phyloP scores from a whole-genome alignment of 2,329 filamentous ascomycete species.

The Fusarium pseudocircinatum region DNA sequence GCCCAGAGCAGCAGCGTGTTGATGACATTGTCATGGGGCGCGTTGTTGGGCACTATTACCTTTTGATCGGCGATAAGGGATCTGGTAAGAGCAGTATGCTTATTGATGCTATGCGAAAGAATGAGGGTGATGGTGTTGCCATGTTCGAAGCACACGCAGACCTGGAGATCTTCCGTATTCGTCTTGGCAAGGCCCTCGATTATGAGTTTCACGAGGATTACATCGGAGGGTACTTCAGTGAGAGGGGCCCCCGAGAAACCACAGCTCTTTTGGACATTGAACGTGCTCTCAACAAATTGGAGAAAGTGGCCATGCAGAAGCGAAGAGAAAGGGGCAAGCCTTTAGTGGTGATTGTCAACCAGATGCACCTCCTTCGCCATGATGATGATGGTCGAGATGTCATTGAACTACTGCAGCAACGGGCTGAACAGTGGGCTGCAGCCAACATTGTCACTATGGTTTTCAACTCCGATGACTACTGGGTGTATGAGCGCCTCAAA shows the following conservation, averaged over 20 bases:
- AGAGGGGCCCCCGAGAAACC: constrained; percentile 89
- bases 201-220: constrained; percentile 99
- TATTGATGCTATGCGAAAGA: constrained; percentile 91
- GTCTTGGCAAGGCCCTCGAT: constrained; percentile 91
- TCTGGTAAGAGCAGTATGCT: constrained; percentile 98
- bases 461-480: constrained; percentile 97
- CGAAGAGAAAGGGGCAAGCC: constrained; percentile 71
- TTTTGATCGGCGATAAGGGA: constrained; percentile 94
- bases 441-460: constrained; percentile 90
- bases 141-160: constrained; percentile 98
- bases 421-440: constrained; percentile 96
- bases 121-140: constrained; percentile 86
- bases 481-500: constrained; percentile 96
- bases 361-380: constrained; percentile 88
- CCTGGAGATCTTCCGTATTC: constrained; percentile 91
- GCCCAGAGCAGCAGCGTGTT: constrained; percentile 83
- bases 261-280: constrained; percentile 95
- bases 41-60: constrained; percentile 83
- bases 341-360: constrained; percentile 93
- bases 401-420: constrained; percentile 92
- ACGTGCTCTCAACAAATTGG: constrained; percentile 94
- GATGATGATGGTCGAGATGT: constrained; percentile 93
- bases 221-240: constrained; percentile 95
- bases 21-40: constrained; percentile 83
- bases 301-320: constrained; percentile 87